A percentile compares a stretch with the other conserved stretches of the same genome.
These are phyloP conservation scores for Fusarium sp. DNA, from an alignment of 2,329 filamentous ascomycete species.

Conservation along the genomic window DNA sequence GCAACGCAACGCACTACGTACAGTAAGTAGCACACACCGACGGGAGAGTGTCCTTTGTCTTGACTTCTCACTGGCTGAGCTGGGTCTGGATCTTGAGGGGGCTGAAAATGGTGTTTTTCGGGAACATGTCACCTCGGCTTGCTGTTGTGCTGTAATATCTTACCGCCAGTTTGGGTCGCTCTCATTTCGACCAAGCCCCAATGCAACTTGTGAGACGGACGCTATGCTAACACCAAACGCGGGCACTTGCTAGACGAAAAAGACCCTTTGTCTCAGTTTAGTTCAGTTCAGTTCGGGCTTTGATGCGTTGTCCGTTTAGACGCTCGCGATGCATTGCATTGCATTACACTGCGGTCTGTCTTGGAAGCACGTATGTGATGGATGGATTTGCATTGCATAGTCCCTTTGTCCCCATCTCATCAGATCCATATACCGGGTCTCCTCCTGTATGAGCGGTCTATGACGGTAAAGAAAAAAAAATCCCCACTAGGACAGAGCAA, in stretches of 20 bases:
- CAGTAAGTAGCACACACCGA: neutral
- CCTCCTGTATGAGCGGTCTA: slow-evolving; percentile 13
- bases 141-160: slow-evolving; percentile 11
- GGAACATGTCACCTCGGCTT: slow-evolving; percentile 16
- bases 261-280: slow-evolving; percentile 4
- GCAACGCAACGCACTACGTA: neutral
- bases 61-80: neutral
- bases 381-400: slow-evolving; percentile 3
- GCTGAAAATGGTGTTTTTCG: neutral
- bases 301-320: slow-evolving; percentile 19
- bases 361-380: neutral
- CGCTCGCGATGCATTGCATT: slow-evolving; percentile 8
- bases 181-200: slow-evolving; percentile 22
- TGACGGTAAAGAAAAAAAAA: slow-evolving; percentile 17
- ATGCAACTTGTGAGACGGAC: slow-evolving; percentile 18
- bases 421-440: slow-evolving; percentile 17
- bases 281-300: neutral
- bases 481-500: neutral
- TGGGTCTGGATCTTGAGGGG: neutral
- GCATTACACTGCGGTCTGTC: neutral
- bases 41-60: neutral
- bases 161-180: slow-evolving; percentile 40
- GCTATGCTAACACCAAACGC: slow-evolving; percentile 2
- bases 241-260: slow-evolving; percentile 7
- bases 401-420: slow-evolving; percentile 13